Evolutionary conservation across 768 basidiomycete species (phyloP).

Genomic region (Boletales sp.): DNA sequence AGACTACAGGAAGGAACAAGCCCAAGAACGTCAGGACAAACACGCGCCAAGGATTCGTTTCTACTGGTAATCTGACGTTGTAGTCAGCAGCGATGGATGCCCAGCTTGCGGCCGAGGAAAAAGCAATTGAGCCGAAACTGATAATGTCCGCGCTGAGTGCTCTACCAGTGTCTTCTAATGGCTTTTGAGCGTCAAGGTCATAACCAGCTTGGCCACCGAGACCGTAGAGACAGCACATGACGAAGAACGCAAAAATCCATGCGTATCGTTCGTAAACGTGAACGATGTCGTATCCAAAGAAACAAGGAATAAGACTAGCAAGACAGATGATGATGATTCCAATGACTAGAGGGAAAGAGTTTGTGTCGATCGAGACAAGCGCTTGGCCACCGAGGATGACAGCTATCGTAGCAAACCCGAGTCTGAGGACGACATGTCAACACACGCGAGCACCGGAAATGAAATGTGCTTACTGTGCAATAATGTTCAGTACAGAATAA

Average conservation of each 20-base stretch:
- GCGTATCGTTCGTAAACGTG: conserved; percentile 54
- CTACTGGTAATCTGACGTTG: conserved; percentile 45
- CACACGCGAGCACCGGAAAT: background rate
- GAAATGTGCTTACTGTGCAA: conserved; percentile 39
- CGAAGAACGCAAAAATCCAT: conserved; percentile 45
- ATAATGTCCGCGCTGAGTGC: conserved; percentile 45
- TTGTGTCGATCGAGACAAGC: conserved; percentile 42
- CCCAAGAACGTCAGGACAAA: conserved; percentile 51
- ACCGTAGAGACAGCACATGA: conserved; percentile 51
- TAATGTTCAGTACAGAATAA: conserved; percentile 51
- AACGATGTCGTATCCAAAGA: conserved; percentile 44
- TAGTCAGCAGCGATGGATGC: conserved; percentile 54
- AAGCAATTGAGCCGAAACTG: conserved; percentile 50
- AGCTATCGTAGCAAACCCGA: conserved; percentile 47
- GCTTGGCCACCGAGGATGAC: conserved; percentile 55
- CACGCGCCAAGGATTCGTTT: conserved; percentile 40
- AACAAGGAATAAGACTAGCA: conserved; percentile 42
- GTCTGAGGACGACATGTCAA: conserved; percentile 17
- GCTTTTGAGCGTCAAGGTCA: conserved; percentile 40
- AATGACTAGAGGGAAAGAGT: conserved; percentile 42
- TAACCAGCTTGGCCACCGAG: conserved; percentile 47
- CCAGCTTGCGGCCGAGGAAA: conserved; percentile 48
- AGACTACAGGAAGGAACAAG: conserved; percentile 44
- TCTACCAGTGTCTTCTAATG: conserved; percentile 42
- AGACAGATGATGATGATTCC: conserved; percentile 47